Base-by-base conservation (phyloP, 2,329 filamentous ascomycete species). In the Ceratocystis alfenasii region DNA sequence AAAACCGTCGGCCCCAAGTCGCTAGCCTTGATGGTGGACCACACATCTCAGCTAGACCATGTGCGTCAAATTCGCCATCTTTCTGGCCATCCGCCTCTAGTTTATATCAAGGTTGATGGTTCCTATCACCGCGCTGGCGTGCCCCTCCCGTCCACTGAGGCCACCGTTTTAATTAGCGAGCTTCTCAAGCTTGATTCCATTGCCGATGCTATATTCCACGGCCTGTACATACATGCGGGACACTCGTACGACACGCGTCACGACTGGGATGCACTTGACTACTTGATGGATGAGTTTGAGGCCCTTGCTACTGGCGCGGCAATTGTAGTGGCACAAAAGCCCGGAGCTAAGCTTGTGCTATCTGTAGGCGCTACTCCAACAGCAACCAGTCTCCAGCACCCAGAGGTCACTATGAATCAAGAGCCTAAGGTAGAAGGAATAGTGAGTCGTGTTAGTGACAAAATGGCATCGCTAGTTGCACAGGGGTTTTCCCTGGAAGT, bases 301-400 rank as follows among this genome's bases (percentile, higher is more conserved):
- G 70, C 73, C 5, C 84, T 81, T 0, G 66, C 63, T 3, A 53
- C 44, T 5, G 64, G 61, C 17, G 64, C 64, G 5, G 60, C 25
- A 3, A n/a, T 41, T n/a, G 61, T 64, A 4, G 41, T 30, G 1
- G 44, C 50, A 3, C 50, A 64, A 22, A 53, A 57, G 41, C 66
- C 66, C 6, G 33, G 17, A 4, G 77, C 81, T 0, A 70, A 71
- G 2, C 73, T 82, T 17, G 77, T 84, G 0, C 77, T 93, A 2
- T 89, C 86, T 0, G 85, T 90, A 0, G 89, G 89, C 5, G 89
- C 89, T 0, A 90, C 89, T 20, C 89, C 89, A 0, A 91, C 88
- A 0, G 84, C 86, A 1, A 84, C 85, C 0, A 80, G 84, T 8
- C 78, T 87, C 30, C 83, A 88, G 71, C 85, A 88, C 70, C 76